Percentiles rank a stretch among this genome's conserved stretches.
Conservation (phyloP, 2,329 filamentous ascomycete species). For the Raffaelea arxii region DNA sequence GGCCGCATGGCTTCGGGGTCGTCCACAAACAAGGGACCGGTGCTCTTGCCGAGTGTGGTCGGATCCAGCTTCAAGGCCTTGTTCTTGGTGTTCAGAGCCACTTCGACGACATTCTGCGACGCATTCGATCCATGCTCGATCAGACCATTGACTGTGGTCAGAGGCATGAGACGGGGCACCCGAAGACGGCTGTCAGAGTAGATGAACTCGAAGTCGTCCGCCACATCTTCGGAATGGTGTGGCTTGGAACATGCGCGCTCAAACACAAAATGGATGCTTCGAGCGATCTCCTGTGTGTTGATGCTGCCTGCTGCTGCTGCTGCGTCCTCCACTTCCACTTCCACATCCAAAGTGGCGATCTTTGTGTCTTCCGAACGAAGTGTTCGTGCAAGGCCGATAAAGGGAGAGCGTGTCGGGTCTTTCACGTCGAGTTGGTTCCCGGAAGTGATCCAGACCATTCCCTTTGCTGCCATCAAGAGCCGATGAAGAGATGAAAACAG, state of each 20-base stretch:
- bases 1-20: conserved; percentile 6
- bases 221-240: conserved; percentile 6
- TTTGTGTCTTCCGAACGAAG: conserved; percentile 39
- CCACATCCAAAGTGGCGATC: conserved; percentile 34
- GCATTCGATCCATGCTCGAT: conserved; percentile 24
- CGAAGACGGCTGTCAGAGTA: conserved; percentile 3
- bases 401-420: conserved; percentile 26
- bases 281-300: no score
- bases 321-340: background rate
- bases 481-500: conserved; percentile 31
- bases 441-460: conserved; percentile 38
- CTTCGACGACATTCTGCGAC: background rate
- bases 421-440: conserved; percentile 27
- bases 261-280: conserved; percentile 1
- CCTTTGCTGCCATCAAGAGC: conserved; percentile 25
- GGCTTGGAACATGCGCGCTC: background rate
- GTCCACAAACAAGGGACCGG: conserved; percentile 13
- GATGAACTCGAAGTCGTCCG: conserved; percentile 26
- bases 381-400: conserved; percentile 36
- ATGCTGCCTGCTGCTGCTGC: background rate
- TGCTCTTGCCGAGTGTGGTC: conserved; percentile 2
- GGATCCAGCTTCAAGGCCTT: conserved; percentile 13
- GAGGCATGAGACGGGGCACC: conserved; percentile 34
- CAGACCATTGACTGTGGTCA: conserved; percentile 30
- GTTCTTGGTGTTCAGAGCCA: background rate